Evolutionary conservation across 78 protist species (phyloP).

Genomic region (Dictyostelium discoideum): dicty_2.7 NC_007089.4:3707501-3708000

Average conservation of each 20-base stretch:
- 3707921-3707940: background rate
- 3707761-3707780: too few species aligned
- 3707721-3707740: too few species aligned
- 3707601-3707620: too few species aligned
- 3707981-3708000: too few species aligned
- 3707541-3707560: slow-evolving; percentile 7
- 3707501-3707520: background rate
- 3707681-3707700: too few species aligned
- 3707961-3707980: background rate
- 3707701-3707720: too few species aligned
- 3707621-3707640: background rate
- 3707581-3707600: background rate
- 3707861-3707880: background rate
- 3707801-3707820: background rate
- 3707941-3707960: background rate
- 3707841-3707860: background rate
- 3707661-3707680: too few species aligned
- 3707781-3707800: too few species aligned
- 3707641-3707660: too few species aligned
- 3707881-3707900: too few species aligned
- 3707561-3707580: background rate
- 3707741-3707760: background rate
- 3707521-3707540: background rate
- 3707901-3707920: background rate
- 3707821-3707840: background rate